Conservation (phyloP, 1,284 basidiomycete species). For the Malassezia japonica region DNA sequence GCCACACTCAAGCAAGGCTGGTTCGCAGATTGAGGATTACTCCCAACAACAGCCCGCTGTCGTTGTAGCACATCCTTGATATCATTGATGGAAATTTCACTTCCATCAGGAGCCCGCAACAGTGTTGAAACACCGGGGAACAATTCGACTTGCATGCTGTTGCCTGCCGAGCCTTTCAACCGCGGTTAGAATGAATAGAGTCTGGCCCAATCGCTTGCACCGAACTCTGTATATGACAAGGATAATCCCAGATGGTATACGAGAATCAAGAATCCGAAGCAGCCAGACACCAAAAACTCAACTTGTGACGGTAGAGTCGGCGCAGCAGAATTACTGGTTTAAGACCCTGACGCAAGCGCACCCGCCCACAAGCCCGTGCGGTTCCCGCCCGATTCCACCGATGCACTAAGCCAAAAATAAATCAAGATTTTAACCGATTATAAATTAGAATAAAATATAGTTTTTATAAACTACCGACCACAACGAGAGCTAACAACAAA, state of each 20-base stretch:
- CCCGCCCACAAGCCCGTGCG: no score
- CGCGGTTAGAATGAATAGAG: not conserved
- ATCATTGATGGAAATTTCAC: constrained; percentile 7
- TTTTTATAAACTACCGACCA: not conserved
- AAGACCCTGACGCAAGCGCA: no score
- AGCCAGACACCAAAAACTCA: no score
- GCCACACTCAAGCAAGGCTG: not conserved
- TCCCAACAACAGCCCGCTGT: constrained; percentile 3
- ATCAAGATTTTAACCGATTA: no score
- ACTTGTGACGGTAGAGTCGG: no score
- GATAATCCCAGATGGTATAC: no score
- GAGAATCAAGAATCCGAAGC: no score
- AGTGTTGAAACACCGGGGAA: constrained; percentile 12
- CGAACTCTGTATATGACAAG: no score
- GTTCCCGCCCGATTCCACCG: no score
- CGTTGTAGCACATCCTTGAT: constrained; percentile 6
- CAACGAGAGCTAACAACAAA: not conserved
- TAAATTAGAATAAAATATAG: not conserved
- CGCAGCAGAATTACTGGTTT: no score
- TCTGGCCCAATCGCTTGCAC: no score
- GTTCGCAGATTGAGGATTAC: not conserved
- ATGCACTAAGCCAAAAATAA: no score
- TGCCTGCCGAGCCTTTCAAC: not conserved
- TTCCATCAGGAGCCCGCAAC: constrained; percentile 9
- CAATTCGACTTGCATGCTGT: constrained; percentile 7